Conservation (phyloP, 805 yeast genomes). For the Metschnikowia amazonensis region DNA sequence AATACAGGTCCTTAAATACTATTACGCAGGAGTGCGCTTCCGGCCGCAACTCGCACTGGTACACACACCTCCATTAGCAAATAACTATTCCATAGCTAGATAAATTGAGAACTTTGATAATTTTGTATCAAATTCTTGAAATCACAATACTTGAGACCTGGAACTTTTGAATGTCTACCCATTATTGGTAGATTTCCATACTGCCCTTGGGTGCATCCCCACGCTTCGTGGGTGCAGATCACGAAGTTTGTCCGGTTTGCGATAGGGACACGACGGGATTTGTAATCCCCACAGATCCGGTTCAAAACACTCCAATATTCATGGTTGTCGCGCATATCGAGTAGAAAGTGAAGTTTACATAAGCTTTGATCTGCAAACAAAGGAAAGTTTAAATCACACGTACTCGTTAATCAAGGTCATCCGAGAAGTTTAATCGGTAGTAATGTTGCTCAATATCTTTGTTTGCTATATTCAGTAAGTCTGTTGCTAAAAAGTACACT, state of each 20-base stretch:
- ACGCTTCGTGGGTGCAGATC: conserved; percentile 1
- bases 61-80: conserved; percentile 5
- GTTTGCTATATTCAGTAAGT: neutral
- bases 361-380: too few relatives aligned
- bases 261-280: conserved; percentile 1
- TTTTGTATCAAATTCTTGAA: neutral
- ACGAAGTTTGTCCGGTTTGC: neutral
- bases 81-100: neutral
- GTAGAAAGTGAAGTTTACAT: neutral
- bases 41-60: conserved; percentile 7
- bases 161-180: neutral
- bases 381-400: too few relatives aligned
- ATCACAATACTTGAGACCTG: neutral
- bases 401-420: too few relatives aligned
- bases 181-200: neutral
- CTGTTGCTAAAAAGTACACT: neutral
- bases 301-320: neutral
- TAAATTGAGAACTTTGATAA: too few relatives aligned
- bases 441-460: too few relatives aligned
- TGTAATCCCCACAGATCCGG: conserved; percentile 1
- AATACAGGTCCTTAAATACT: conserved; percentile 12
- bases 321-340: neutral
- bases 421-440: neutral
- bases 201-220: neutral
- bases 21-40: conserved; percentile 15